Evolutionary conservation across 1,284 basidiomycete species (phyloP).

Genomic region (Apiotrichum sp.): DNA sequence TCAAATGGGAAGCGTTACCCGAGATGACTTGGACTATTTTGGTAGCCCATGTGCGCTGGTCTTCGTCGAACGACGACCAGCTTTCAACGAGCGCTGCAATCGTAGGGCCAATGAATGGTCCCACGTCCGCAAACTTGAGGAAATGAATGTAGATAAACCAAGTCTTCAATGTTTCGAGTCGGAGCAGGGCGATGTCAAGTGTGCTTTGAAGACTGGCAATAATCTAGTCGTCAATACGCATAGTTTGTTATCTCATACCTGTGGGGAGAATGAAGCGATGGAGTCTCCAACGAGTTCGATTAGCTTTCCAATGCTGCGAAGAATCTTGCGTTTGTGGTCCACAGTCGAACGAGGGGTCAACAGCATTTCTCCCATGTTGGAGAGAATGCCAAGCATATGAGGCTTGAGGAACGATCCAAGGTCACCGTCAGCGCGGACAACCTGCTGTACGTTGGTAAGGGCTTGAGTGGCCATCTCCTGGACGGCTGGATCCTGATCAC

Average conservation of each 20-base stretch:
- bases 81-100: constrained; percentile 74
- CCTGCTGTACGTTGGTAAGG: constrained; percentile 57
- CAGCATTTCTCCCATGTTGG: constrained; percentile 71
- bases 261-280: constrained; percentile 70
- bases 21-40: constrained; percentile 67
- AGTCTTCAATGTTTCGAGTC: constrained; percentile 69
- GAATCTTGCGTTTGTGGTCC: constrained; percentile 62
- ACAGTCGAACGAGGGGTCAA: constrained; percentile 65
- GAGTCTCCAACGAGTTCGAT: constrained; percentile 64
- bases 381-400: constrained; percentile 74
- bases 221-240: constrained; percentile 54
- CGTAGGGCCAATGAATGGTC: constrained; percentile 79
- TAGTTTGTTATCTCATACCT: constrained; percentile 53
- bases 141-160: constrained; percentile 76
- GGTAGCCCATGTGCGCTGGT: constrained; percentile 56
- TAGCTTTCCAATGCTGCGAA: constrained; percentile 72
- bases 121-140: constrained; percentile 65
- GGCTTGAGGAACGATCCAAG: constrained; percentile 60
- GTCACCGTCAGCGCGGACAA: constrained; percentile 45
- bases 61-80: constrained; percentile 62
- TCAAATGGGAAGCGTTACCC: constrained; percentile 54
- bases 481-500: constrained; percentile 59
- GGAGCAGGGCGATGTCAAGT: constrained; percentile 61
- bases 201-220: constrained; percentile 95
- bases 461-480: constrained; percentile 51